phyloP scores from a whole-genome alignment of 805 yeast genomes.

The Monosporozyma aerobia region DNA sequence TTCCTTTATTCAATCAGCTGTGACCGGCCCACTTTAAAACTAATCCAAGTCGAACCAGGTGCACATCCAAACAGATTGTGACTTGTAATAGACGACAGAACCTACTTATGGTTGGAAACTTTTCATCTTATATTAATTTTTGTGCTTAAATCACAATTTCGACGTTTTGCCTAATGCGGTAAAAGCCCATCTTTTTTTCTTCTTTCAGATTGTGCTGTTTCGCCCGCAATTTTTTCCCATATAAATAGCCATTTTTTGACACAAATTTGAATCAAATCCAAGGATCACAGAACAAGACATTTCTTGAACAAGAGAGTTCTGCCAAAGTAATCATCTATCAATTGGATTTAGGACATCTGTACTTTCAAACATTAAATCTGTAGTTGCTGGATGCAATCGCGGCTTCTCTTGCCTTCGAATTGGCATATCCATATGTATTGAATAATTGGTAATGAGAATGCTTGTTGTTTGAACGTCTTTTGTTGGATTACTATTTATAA shows the following conservation, averaged over 20 bases:
- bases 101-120: neutral
- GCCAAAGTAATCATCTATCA: too few relatives aligned
- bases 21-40: neutral
- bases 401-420: too few relatives aligned
- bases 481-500: too few relatives aligned
- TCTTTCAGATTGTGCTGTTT: neutral
- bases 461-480: too few relatives aligned
- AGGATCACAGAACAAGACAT: too few relatives aligned
- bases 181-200: neutral
- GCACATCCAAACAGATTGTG: neutral
- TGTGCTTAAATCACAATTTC: neutral
- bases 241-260: neutral
- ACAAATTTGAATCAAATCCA: too few relatives aligned
- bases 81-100: neutral
- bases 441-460: too few relatives aligned
- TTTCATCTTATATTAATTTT: neutral
- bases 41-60: neutral
- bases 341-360: too few relatives aligned
- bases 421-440: too few relatives aligned
- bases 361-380: too few relatives aligned
- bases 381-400: too few relatives aligned
- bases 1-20: neutral
- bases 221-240: neutral
- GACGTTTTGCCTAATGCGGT: neutral
- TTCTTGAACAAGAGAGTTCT: too few relatives aligned